Percentiles rank a stretch among this genome's conserved stretches.
Evolutionary conservation across 805 yeast genomes (phyloP).

Genomic region (Yamadazyma ubonensis): DNA sequence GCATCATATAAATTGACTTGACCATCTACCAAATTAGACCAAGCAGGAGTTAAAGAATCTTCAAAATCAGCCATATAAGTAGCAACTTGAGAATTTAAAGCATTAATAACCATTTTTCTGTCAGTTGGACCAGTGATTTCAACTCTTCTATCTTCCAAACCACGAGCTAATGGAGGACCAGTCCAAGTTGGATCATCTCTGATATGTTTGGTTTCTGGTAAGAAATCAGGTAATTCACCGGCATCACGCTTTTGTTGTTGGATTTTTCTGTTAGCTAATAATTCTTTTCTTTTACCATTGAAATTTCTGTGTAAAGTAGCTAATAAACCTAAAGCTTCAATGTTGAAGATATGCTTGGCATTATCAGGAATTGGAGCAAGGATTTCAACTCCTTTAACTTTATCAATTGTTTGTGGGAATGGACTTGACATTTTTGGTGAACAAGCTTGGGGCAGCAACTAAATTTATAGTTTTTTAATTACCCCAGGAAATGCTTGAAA

Average conservation of each 20-base stretch:
- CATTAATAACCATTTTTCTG: slow-evolving; percentile 80
- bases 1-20: slow-evolving; percentile 79
- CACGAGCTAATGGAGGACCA: slow-evolving; percentile 71
- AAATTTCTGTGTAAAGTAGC: slow-evolving; percentile 74
- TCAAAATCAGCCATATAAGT: slow-evolving; percentile 88
- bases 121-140: slow-evolving; percentile 88
- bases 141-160: slow-evolving; percentile 69
- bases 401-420: slow-evolving; percentile 44
- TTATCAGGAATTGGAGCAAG: slow-evolving; percentile 50
- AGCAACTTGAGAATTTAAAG: slow-evolving; percentile 73
- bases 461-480: slow-evolving; percentile 14
- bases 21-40: slow-evolving; percentile 77
- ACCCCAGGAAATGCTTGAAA: slow-evolving; percentile 12
- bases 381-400: slow-evolving; percentile 52
- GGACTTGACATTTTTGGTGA: slow-evolving; percentile 35
- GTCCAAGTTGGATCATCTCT: slow-evolving; percentile 75
- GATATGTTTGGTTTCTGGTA: slow-evolving; percentile 66
- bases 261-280: slow-evolving; percentile 59
- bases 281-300: slow-evolving; percentile 56
- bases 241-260: slow-evolving; percentile 62
- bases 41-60: slow-evolving; percentile 82
- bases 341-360: slow-evolving; percentile 55
- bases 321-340: slow-evolving; percentile 65
- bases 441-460: slow-evolving; percentile 14
- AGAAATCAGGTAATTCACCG: slow-evolving; percentile 61